Evolutionary conservation across 2,329 filamentous ascomycete species (phyloP), one percentile per base, ranked within the genome.

Genomic region (Xylariaceae sp.): DNA sequence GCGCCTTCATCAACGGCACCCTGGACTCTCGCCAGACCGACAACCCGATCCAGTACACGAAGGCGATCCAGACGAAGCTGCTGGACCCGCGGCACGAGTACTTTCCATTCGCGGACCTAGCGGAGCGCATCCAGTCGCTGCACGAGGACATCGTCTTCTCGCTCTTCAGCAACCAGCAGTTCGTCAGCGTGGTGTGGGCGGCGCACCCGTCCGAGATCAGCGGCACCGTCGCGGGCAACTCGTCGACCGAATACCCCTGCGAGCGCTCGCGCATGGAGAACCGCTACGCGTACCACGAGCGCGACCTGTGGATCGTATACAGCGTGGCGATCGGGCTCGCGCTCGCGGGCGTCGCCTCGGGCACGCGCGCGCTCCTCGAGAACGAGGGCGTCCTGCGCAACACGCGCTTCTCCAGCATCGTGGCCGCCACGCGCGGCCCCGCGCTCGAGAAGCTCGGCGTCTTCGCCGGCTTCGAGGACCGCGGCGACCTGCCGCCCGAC

Each of bases 51-150:
- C 66, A 62, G 23, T 67, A 67, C 47, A 71, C 72, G 0, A 68
- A 74, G 3, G 71, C 75, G 18, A 69, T 75, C 7, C 75, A 76
- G 54, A 80, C 78, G 1, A 70, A 71, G n/a, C 67, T 81, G 1
- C 68, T 80, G 18, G 66, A 75, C 60, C 67, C 57, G 20, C 65
- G 65, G 10, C 70, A 61, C 5, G 70, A 73, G 40, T 73, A 68
- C 52, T 69, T 75, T 20, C 64, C 71, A 1, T 60, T 61, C 10
- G 40, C 64, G 1, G 59, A 74, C 37, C 57, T 77, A 3, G 46
- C 54, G 16, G n/a, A 59, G 0, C 52, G 61, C 7, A 57, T 77
- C 21, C 68, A 71, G 46, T 56, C 50, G 2, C 65, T 75, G 20
- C 75, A 76, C 62, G 67, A 76, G 46, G 71, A 75, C 52, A 70